A percentile compares a stretch with the other conserved stretches of the same genome.
Evolutionary conservation across 805 yeast species (phyloP).

Genomic region (Candida dajiaensis): DNA sequence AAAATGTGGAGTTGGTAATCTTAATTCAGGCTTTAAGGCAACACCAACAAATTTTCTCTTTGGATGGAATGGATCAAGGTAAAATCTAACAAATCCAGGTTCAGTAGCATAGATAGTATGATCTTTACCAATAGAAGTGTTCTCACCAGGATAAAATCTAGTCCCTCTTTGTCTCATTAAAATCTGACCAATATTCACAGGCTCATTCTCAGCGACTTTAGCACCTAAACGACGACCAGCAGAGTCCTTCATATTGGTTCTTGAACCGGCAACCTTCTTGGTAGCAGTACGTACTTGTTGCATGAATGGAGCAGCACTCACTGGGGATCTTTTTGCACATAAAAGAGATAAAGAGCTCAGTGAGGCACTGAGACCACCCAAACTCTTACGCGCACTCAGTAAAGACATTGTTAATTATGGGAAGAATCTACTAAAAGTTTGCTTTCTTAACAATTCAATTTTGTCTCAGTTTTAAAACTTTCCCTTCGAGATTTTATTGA

Average conservation of each 20-base stretch:
- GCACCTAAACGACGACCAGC: constrained; percentile 93
- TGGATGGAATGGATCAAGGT: constrained; percentile 95
- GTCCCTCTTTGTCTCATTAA: constrained; percentile 95
- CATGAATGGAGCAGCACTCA: constrained; percentile 9
- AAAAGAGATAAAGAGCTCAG: background rate
- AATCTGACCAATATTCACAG: constrained; percentile 78
- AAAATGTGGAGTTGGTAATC: constrained; percentile 85
- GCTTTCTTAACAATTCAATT: too few relatives aligned
- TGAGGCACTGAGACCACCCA: background rate
- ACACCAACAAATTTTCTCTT: constrained; percentile 86
- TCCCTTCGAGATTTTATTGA: background rate
- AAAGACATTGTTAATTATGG: constrained; percentile 17
- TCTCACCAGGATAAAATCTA: constrained; percentile 89
- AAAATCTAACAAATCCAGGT: constrained; percentile 89
- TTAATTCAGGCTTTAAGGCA: constrained; percentile 56
- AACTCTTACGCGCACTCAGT: constrained; percentile 10
- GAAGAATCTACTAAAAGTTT: too few relatives aligned
- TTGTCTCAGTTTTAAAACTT: background rate
- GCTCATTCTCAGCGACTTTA: constrained; percentile 71
- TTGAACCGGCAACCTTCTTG: constrained; percentile 93
- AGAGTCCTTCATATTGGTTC: constrained; percentile 87
- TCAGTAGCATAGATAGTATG: constrained; percentile 88
- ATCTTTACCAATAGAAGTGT: constrained; percentile 84
- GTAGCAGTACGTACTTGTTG: constrained; percentile 77
- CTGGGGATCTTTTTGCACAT: background rate